Percentiles rank a stretch among this genome's conserved stretches.
Conservation (phyloP, 1,139 yeast species). For the Komagataea norvegica region DNA sequence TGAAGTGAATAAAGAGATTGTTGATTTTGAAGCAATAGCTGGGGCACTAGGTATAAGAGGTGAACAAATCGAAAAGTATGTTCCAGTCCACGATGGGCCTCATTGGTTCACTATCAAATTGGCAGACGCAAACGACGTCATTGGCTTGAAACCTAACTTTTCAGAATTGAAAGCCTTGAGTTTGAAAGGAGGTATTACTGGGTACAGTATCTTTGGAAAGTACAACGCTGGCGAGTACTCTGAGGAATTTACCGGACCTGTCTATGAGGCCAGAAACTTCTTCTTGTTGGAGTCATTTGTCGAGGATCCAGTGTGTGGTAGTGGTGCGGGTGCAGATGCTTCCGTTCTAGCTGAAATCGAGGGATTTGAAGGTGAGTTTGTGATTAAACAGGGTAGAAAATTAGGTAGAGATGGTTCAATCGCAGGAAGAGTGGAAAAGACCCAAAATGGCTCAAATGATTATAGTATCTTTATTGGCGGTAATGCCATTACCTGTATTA, state of each 20-base stretch:
- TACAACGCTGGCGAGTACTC: slow-evolving; percentile 11
- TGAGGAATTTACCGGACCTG: slow-evolving; percentile 8
- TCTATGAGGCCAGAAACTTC: slow-evolving; percentile 36
- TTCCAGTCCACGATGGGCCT: slow-evolving; percentile 37
- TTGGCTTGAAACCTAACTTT: slow-evolving; percentile 31
- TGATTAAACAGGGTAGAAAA: slow-evolving; percentile 35
- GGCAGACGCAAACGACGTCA: slow-evolving; percentile 30
- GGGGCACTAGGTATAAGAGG: slow-evolving; percentile 22
- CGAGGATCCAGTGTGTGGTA: slow-evolving; percentile 53
- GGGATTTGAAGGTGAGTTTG: slow-evolving; percentile 19
- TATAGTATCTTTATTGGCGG: slow-evolving; percentile 30
- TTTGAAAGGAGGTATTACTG: slow-evolving; percentile 28
- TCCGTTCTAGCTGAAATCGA: slow-evolving; percentile 27
- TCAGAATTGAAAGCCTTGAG: slow-evolving; percentile 24
- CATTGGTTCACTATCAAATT: slow-evolving; percentile 38
- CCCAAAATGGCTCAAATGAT: slow-evolving; percentile 16
- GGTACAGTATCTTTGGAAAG: slow-evolving; percentile 37
- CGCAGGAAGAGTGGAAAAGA: slow-evolving; percentile 21
- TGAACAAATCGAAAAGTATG: slow-evolving; percentile 23
- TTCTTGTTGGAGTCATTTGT: slow-evolving; percentile 29
- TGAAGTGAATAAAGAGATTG: background rate
- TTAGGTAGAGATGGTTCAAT: slow-evolving; percentile 34
- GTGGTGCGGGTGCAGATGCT: slow-evolving; percentile 41
- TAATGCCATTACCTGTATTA: slow-evolving; percentile 31
- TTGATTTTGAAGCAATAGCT: background rate